phyloP scores from a whole-genome alignment of 2,329 filamentous ascomycete genomes.

The Waltergamsia citrina region DNA sequence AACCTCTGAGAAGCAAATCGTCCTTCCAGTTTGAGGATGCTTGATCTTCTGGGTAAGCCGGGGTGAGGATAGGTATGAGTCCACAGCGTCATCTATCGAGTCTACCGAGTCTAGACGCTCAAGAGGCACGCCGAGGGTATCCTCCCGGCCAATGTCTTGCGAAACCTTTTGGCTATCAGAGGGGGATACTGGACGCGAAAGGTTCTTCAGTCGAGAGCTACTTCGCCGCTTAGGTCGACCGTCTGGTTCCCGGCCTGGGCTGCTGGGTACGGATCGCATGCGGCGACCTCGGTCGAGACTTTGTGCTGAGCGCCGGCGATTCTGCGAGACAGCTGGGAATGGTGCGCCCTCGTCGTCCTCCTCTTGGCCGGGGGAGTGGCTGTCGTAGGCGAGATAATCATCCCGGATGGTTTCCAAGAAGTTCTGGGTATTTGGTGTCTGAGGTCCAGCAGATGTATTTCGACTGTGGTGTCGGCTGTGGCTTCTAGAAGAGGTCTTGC shows the following conservation, averaged over 20 bases:
- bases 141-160: constrained; percentile 12
- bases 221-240: constrained; percentile 42
- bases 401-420: constrained; percentile 17
- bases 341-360: constrained; percentile 56
- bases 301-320: constrained; percentile 40
- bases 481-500: constrained; percentile 1
- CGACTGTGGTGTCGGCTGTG: neutral
- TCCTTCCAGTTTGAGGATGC: constrained; percentile 75
- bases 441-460: neutral
- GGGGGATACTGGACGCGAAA: constrained; percentile 39
- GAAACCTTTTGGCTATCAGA: neutral
- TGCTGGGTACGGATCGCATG: constrained; percentile 36
- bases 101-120: constrained; percentile 72
- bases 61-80: constrained; percentile 73
- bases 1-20: constrained; percentile 94
- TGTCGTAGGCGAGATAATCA: constrained; percentile 14
- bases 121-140: constrained; percentile 31
- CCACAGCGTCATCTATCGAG: constrained; percentile 81
- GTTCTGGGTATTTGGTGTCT: constrained; percentile 6
- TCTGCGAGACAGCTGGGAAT: constrained; percentile 58
- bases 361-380: constrained; percentile 12
- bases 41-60: constrained; percentile 80
- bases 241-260: constrained; percentile 35
- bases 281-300: constrained; percentile 34
- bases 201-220: constrained; percentile 48